A percentile compares a stretch with the other conserved stretches of the same genome.
Evolutionary conservation across 495 filamentous ascomycete genomes (phyloP).

Genomic region (Cenococcum geophilum): DNA sequence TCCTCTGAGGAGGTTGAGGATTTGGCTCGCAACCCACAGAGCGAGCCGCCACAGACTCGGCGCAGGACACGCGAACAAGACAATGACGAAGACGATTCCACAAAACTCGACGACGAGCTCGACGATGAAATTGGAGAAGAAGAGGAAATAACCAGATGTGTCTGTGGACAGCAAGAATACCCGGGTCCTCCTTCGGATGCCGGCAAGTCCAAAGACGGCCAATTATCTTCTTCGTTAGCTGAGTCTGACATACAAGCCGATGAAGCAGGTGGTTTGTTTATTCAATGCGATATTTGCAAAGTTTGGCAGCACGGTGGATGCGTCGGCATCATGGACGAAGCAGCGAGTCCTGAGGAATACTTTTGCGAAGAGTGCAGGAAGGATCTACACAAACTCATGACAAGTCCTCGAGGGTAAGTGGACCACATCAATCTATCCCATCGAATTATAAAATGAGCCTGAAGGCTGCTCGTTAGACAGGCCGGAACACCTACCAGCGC

Average conservation of each 20-base stretch:
- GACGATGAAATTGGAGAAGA: slow-evolving; percentile 63
- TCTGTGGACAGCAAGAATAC: slow-evolving; percentile 92
- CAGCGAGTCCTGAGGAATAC: slow-evolving; percentile 89
- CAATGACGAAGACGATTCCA: slow-evolving; percentile 52
- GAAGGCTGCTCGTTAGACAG: background rate
- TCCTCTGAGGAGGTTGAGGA: slow-evolving; percentile 79
- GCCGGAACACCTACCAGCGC: background rate
- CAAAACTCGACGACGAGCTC: slow-evolving; percentile 48
- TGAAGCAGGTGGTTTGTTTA: slow-evolving; percentile 88
- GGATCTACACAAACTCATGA: slow-evolving; percentile 79
- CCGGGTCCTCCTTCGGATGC: slow-evolving; percentile 74
- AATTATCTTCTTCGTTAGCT: slow-evolving; percentile 20
- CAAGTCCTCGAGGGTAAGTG: slow-evolving; percentile 78
- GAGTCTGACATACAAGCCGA: slow-evolving; percentile 63
- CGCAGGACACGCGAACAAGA: slow-evolving; percentile 64
- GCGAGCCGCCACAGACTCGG: slow-evolving; percentile 63
- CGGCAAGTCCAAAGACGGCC: slow-evolving; percentile 30
- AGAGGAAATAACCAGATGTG: slow-evolving; percentile 88
- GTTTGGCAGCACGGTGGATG: slow-evolving; percentile 99
- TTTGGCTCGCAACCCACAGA: slow-evolving; percentile 48
- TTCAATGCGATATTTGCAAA: slow-evolving; percentile 96
- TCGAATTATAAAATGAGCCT: background rate
- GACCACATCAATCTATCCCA: slow-evolving; percentile 5
- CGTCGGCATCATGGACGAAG: slow-evolving; percentile 92
- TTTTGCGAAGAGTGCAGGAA: slow-evolving; percentile 92